Evolutionary conservation across 805 yeast species (phyloP), one percentile per base, ranked within the genome.

Genomic region (Yamadazyma philogaea): DNA sequence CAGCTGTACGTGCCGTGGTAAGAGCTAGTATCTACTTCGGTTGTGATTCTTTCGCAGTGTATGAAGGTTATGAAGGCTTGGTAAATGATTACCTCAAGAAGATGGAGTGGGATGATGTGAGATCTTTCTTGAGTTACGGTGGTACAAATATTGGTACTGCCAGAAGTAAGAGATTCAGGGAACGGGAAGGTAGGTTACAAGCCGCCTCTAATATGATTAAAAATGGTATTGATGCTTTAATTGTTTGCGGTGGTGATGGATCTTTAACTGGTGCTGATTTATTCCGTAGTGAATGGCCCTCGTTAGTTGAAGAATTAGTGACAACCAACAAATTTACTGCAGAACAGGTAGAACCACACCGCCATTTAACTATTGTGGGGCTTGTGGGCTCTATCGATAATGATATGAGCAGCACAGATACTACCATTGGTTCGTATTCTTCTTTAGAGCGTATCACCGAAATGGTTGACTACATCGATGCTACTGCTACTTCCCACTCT

Each of bases 231-330:
- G 89, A 84, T 61, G 90, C 88, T 2, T 68, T 84, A 49, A 76
- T 84, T 49, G 90, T 84, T 15, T 82, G 88, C 64, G 91, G 91
- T 51, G 91, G 91, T 59, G 91, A 84, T 59, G 91, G 91, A 40
- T 83, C 89, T 1, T 69, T 84, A 49, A 84, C 91, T 2, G 91
- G 91, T 49, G 91, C 91, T 5, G 91, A 84, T 57, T 64, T 83
- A 43, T 84, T 84, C 63, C 73, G 91, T 57, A 54, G 74, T 11
- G 90, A 84, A 64, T 84, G 91, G 91, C 88, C 89, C 4, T 74
- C 83, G 2, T 70, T 84, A 55, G 67, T 83, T 24, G 60, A 73
- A 20, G 88, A 83, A 57, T 69, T 84, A 52, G 62, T 72, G 10
- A 62, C 58, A 1, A 65, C 60, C 1, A 72, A 73, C 1, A 61